Percentiles rank a stretch among this genome's conserved stretches.
These are phyloP conservation scores for Notholithocarpus densiflorus DNA, from an alignment of 306 rosid genomes.

Conservation along the genomic window DNA sequence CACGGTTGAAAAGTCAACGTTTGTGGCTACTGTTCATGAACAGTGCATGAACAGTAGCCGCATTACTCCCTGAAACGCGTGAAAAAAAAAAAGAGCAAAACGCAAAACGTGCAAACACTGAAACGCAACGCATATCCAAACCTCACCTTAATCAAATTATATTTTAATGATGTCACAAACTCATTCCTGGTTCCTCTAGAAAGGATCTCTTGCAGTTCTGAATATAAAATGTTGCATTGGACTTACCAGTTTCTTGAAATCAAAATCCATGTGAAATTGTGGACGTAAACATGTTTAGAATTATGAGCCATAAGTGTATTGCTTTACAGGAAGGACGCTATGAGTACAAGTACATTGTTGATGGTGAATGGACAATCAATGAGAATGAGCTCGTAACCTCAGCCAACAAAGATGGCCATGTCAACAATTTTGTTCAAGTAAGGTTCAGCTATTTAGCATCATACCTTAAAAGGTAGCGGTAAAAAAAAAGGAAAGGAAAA, in stretches of 20 bases:
- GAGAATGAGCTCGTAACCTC: slow-evolving; percentile 43
- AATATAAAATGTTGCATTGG: slow-evolving; percentile 4
- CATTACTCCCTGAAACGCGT: no score
- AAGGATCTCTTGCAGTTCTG: neutral
- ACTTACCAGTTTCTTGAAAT: slow-evolving; percentile 6
- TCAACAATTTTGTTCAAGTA: slow-evolving; percentile 78
- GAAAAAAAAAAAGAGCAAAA: no score
- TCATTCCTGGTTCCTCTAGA: neutral
- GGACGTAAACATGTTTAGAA: neutral
- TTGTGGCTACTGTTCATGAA: no score
- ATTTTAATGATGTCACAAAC: neutral
- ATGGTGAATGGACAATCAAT: slow-evolving; percentile 75
- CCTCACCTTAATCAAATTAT: neutral
- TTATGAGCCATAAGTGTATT: slow-evolving; percentile 5
- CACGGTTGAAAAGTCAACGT: no score
- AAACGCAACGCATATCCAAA: no score
- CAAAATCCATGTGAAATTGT: neutral
- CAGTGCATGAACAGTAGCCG: no score
- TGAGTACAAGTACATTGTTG: slow-evolving; percentile 88
- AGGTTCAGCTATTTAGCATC: slow-evolving; percentile 22
- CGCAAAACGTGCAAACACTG: no score
- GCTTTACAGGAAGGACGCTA: slow-evolving; percentile 80
- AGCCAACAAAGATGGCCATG: slow-evolving; percentile 83
- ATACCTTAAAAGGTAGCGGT: no score
- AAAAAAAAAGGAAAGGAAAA: neutral